phyloP scores from a whole-genome alignment of 345 rosid genomes.

The Syzygium aqueum region DNA sequence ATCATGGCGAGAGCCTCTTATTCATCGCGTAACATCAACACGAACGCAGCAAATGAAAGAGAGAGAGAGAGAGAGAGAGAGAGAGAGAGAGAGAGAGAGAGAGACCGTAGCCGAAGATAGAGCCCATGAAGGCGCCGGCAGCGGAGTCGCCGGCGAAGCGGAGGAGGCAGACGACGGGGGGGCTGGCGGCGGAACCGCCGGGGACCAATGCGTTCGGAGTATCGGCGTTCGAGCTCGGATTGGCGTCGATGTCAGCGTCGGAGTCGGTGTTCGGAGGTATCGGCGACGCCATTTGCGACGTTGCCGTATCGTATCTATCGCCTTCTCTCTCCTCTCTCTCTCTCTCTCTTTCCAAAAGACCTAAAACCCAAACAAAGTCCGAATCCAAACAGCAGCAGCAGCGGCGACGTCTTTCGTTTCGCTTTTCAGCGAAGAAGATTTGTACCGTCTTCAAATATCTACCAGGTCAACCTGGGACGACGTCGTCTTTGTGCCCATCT shows the following conservation, averaged over 20 bases:
- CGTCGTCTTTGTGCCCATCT: neutral
- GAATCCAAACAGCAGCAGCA: neutral
- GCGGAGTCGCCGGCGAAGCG: slow-evolving; percentile 71
- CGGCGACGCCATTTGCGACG: slow-evolving; percentile 28
- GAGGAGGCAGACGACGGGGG: slow-evolving; percentile 61
- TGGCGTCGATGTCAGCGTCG: slow-evolving; percentile 9
- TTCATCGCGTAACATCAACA: neutral
- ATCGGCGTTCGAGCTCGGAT: slow-evolving; percentile 16
- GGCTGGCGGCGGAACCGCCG: slow-evolving; percentile 2
- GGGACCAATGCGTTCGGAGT: slow-evolving; percentile 36
- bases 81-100: neutral
- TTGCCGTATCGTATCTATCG: neutral
- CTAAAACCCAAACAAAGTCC: neutral
- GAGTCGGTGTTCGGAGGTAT: slow-evolving; percentile 20
- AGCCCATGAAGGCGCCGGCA: slow-evolving; percentile 87
- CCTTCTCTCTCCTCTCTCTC: neutral
- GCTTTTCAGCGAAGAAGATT: neutral
- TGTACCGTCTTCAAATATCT: neutral
- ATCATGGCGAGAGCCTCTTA: neutral
- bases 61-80: neutral
- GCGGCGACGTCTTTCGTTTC: neutral
- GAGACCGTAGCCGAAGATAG: slow-evolving; percentile 76
- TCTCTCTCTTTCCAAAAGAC: neutral
- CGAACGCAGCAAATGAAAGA: neutral
- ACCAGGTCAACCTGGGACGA: neutral